Base-by-base conservation (phyloP, 179 eudicot species). In the Vitellaria paradoxa region DNA sequence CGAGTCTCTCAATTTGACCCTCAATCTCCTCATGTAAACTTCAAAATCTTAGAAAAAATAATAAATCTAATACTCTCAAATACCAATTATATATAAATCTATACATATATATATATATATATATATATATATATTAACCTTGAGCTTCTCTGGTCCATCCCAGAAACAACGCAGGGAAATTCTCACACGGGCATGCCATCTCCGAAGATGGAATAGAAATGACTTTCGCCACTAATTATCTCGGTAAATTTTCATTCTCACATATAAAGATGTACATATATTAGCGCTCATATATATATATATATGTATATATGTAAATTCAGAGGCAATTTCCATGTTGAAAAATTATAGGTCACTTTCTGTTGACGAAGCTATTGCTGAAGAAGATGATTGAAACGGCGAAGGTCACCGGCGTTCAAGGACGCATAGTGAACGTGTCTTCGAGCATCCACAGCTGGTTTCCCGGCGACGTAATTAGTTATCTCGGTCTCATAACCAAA, bases 131-230 rank as follows among this genome's bases (percentile, higher is more conserved):
- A 15, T 40, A n/a, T 21, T 21, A 37, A 6, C 21, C 65, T 59
- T 1, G 2, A 7, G 5, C 9, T 55, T 53, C 47, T 20, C 21
- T 67, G 2, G 9, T 49, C 66, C 14, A 5, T 14, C 7, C 23
- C 81, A 94, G 98, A 83, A 94, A 94, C 78, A 95, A 95, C 78
- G 99, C 99, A 65, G 99, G 99, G 63, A 87, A 90, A 81, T 88
- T 88, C 87, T 89, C 97, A 73, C 88, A 77, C 83, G 85, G 70
- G 79, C 94, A 82, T 81, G 92, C 84, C 64, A 70, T 93, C 65
- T 87, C 99, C 17, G 92, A 87, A 76, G 99, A 95, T 78, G 89
- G 88, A 56, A 73, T 93, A 59, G 99, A 95, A 83, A 86, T 95
- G 83, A 92, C 91, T 24, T 95, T 95, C 77, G 99, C 97, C 10